Percentiles rank a stretch among this genome's conserved stretches.
These are phyloP conservation scores for Mucor mucedo DNA, from an alignment of 371 early-diverging fungal genomes.

Conservation along the genomic window DNA sequence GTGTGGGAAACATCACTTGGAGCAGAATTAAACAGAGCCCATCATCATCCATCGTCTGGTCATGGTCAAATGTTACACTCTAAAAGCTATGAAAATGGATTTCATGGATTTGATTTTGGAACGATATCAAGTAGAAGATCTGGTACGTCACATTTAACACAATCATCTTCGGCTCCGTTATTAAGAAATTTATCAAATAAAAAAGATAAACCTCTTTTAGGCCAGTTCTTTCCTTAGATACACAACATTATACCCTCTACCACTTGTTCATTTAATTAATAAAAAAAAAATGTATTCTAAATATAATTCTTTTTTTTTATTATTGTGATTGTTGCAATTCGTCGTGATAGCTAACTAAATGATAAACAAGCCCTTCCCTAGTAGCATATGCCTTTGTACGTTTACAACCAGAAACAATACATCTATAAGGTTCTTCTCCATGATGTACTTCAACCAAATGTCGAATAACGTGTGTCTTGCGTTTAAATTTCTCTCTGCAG, in stretches of 20 bases:
- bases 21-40: constrained; percentile 15
- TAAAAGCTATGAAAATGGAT: constrained; percentile 24
- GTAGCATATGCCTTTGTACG: constrained; percentile 37
- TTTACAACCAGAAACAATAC: constrained; percentile 30
- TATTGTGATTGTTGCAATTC: neutral
- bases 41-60: neutral
- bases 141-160: constrained; percentile 15
- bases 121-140: constrained; percentile 21
- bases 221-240: neutral
- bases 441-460: constrained; percentile 36
- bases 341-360: constrained; percentile 35
- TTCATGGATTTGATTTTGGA: constrained; percentile 17
- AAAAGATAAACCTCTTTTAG: neutral
- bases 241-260: neutral
- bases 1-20: constrained; percentile 21
- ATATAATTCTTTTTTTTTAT: neutral
- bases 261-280: neutral
- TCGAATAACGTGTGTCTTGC: constrained; percentile 38
- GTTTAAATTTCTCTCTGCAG: constrained; percentile 28
- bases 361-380: constrained; percentile 39
- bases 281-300: neutral
- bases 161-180: constrained; percentile 19
- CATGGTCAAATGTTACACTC: constrained; percentile 13
- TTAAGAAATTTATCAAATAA: constrained; percentile 9
- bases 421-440: constrained; percentile 37